A percentile compares a stretch with the other conserved stretches of the same genome.
Evolutionary conservation across 345 rosid genomes (phyloP).

Genomic region (Aquilaria yunnanensis): DNA sequence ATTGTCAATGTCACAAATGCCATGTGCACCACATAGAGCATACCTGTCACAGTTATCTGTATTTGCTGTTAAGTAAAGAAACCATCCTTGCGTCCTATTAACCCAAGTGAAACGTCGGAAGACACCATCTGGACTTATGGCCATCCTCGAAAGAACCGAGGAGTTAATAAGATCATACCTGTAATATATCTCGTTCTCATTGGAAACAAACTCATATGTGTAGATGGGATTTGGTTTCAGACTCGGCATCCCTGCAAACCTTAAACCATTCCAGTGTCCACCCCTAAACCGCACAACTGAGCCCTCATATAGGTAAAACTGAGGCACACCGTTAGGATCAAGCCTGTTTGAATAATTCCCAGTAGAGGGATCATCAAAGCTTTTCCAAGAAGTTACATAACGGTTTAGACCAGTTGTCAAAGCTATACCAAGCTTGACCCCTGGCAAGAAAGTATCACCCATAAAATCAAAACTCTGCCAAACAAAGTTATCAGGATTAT

Average conservation of each 20-base stretch:
- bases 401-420: conserved; percentile 9
- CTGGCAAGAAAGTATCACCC: conserved; percentile 19
- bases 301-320: conserved; percentile 5
- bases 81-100: conserved; percentile 4
- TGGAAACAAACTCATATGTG: neutral
- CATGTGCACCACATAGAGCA: conserved; percentile 8
- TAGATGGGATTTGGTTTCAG: conserved; percentile 4
- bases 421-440: conserved; percentile 14
- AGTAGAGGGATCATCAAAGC: conserved; percentile 15
- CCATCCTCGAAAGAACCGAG: conserved; percentile 10
- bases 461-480: conserved; percentile 30
- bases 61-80: neutral
- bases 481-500: neutral
- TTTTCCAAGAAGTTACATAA: conserved; percentile 18
- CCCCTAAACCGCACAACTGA: neutral
- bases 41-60: conserved; percentile 9
- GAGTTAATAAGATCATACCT: conserved; percentile 1
- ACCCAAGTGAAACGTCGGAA: conserved; percentile 6
- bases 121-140: neutral
- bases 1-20: conserved; percentile 10
- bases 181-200: conserved; percentile 13
- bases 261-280: conserved; percentile 22
- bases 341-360: conserved; percentile 14
- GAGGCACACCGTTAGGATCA: conserved; percentile 17
- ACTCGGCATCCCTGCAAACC: conserved; percentile 6